phyloP scores from a whole-genome alignment of 768 basidiomycete genomes.

The Ephemerocybe angulata region DNA sequence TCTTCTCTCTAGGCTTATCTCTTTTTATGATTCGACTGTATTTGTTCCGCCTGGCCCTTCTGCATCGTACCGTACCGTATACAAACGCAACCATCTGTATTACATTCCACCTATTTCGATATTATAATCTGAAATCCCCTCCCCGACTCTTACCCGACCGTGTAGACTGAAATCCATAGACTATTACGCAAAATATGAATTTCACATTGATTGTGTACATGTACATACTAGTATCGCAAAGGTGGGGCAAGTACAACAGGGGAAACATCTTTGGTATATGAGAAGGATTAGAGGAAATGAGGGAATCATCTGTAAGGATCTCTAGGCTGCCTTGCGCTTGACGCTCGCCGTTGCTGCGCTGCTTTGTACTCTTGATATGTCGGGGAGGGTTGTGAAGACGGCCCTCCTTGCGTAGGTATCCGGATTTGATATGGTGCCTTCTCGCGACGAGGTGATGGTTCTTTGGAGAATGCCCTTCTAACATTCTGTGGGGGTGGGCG shows the following conservation, averaged over 20 bases:
- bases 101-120: not conserved
- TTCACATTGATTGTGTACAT: slow-evolving; percentile 1
- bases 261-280: not conserved
- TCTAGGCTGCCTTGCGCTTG: not conserved
- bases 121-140: not conserved
- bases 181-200: not conserved
- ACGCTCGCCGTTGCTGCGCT: not conserved
- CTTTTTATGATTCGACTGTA: slow-evolving; percentile 10
- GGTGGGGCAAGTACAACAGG: not conserved
- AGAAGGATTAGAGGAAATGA: not conserved
- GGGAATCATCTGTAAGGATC: not conserved
- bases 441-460: not conserved
- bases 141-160: too few species aligned
- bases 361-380: not conserved
- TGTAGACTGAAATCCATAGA: too few species aligned
- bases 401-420: not conserved
- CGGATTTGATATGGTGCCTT: not conserved
- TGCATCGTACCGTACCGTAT: slow-evolving; percentile 7
- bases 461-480: not conserved
- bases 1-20: slow-evolving; percentile 14
- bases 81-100: slow-evolving; percentile 3
- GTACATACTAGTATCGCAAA: not conserved
- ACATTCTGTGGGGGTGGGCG: not conserved
- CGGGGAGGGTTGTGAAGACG: not conserved
- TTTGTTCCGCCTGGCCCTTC: slow-evolving; percentile 6